These are phyloP conservation scores for Ocimum tenuiflorum DNA, from an alignment of 257 asterid species.

Conservation along the genomic window DNA sequence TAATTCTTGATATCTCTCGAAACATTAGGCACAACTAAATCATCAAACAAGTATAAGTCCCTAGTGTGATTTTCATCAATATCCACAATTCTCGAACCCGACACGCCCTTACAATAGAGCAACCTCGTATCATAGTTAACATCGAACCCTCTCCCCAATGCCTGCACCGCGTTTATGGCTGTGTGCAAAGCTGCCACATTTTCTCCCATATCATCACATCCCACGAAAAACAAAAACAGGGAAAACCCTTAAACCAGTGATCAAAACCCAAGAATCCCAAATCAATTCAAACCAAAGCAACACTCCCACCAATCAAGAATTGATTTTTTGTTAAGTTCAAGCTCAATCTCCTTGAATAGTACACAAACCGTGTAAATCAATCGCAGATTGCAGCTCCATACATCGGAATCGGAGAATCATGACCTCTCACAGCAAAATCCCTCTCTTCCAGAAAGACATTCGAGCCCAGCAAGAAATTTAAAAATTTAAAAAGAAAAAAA, in stretches of 20 bases:
- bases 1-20: conserved; percentile 54
- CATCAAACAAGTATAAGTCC: conserved; percentile 61
- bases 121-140: conserved; percentile 82
- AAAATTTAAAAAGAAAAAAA: background rate
- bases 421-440: conserved; percentile 9
- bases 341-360: conserved; percentile 14
- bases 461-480: background rate
- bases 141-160: conserved; percentile 86
- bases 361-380: conserved; percentile 16
- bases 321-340: conserved; percentile 1
- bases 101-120: conserved; percentile 73
- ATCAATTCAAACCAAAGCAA: background rate
- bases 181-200: conserved; percentile 85
- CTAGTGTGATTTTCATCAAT: conserved; percentile 57
- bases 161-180: conserved; percentile 60
- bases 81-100: conserved; percentile 65
- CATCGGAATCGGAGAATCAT: conserved; percentile 26
- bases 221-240: conserved; percentile 13
- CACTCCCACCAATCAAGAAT: conserved; percentile 15
- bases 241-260: background rate
- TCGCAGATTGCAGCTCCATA: conserved; percentile 14
- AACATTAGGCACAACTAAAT: conserved; percentile 54
- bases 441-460: conserved; percentile 16
- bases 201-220: conserved; percentile 73
- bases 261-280: conserved; percentile 20